Percentiles rank a stretch among this genome's conserved stretches.
phyloP scores from a whole-genome alignment of 176 grass and related monocot genomes.

The Carex parvula region DNA sequence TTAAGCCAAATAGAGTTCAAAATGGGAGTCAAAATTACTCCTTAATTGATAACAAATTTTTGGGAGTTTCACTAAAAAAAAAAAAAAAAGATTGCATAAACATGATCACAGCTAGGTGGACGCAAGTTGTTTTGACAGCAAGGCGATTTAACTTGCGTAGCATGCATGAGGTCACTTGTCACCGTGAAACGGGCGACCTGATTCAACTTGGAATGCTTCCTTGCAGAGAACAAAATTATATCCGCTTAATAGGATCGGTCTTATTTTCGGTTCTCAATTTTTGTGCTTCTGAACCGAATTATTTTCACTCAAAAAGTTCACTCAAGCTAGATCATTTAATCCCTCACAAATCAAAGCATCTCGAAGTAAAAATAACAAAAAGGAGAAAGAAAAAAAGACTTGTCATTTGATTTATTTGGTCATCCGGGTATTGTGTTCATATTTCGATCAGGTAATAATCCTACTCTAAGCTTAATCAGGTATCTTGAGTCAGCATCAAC shows the following conservation, averaged over 20 bases:
- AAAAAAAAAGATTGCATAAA: neutral
- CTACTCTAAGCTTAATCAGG: slow-evolving; percentile 14
- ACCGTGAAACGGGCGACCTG: neutral
- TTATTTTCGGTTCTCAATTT: neutral
- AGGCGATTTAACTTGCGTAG: no score
- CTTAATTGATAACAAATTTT: neutral
- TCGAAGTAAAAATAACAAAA: neutral
- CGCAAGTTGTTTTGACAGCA: no score
- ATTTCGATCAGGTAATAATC: slow-evolving; percentile 20
- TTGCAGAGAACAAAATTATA: neutral
- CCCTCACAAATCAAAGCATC: neutral
- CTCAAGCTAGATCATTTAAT: neutral
- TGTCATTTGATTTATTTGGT: neutral
- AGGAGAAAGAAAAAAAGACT: neutral
- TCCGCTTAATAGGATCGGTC: neutral
- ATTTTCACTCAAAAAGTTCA: neutral
- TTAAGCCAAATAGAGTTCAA: neutral
- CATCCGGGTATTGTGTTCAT: neutral
- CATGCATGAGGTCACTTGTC: neutral
- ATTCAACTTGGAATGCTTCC: neutral
- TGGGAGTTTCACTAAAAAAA: neutral
- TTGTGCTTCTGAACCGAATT: neutral
- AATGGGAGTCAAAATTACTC: neutral
- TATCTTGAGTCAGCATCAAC: neutral
- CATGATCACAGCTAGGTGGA: neutral